phyloP scores from a whole-genome alignment of 2,329 filamentous ascomycete genomes.

The Hysterium pulicare region DNA sequence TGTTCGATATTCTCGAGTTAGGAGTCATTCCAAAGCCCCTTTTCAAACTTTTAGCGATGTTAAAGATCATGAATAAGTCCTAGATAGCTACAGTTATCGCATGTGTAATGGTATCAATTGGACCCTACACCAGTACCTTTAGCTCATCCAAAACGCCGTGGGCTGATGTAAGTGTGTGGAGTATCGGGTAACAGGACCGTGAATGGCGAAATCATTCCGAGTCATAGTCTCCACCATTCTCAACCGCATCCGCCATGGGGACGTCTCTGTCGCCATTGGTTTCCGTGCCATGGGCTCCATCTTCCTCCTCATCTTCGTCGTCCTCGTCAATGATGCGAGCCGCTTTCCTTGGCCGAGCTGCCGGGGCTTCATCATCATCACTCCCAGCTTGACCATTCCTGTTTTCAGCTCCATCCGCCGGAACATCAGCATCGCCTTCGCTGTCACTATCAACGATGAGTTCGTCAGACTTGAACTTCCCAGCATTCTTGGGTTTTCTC shows the following conservation, averaged over 20 bases:
- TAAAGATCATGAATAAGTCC: too few relatives aligned
- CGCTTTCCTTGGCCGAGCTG: conserved; percentile 7
- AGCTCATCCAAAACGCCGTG: background rate
- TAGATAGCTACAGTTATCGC: too few relatives aligned
- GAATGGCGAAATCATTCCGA: background rate
- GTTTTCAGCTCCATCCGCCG: conserved; percentile 14
- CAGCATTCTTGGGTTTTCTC: conserved; percentile 44
- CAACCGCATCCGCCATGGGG: conserved; percentile 4
- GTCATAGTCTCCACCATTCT: background rate
- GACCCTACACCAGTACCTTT: too few relatives aligned
- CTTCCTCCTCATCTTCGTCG: conserved; percentile 11
- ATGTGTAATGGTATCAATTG: too few relatives aligned
- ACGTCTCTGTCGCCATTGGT: conserved; percentile 6
- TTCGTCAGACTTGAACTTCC: conserved; percentile 83
- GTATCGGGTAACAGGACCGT: background rate
- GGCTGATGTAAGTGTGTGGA: background rate
- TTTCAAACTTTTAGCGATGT: too few relatives aligned
- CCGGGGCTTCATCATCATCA: conserved; percentile 7
- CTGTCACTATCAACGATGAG: conserved; percentile 74
- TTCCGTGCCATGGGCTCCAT: background rate
- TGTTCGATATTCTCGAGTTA: too few relatives aligned
- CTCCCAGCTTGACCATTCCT: background rate
- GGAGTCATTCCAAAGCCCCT: too few relatives aligned
- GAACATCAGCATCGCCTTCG: conserved; percentile 24
- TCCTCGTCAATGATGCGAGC: conserved; percentile 10